Percentiles rank a stretch among this genome's conserved stretches.
Evolutionary conservation across 129 eudicot genomes (phyloP).

Genomic region (Pseudognaphalium luteoalbum): DNA sequence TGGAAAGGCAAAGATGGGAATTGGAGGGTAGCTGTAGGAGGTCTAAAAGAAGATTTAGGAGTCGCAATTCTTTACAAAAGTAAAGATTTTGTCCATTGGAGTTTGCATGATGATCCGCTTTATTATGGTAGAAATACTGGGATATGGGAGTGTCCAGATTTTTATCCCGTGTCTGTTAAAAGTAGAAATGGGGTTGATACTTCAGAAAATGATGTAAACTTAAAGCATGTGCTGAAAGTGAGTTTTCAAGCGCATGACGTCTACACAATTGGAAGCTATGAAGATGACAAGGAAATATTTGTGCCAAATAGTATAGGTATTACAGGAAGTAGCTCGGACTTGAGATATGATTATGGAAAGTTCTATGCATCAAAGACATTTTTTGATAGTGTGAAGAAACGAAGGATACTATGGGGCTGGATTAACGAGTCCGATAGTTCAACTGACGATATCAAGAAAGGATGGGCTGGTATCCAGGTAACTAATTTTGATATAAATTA

Average conservation of each 20-base stretch:
- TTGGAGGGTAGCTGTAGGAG: constrained; percentile 42
- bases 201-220: constrained; percentile 2
- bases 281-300: constrained; percentile 32
- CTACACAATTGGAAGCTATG: constrained; percentile 35
- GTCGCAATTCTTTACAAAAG: constrained; percentile 36
- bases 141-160: constrained; percentile 43
- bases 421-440: constrained; percentile 32
- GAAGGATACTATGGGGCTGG: constrained; percentile 50
- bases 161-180: constrained; percentile 36
- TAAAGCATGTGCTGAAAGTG: constrained; percentile 44
- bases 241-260: constrained; percentile 28
- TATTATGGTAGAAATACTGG: constrained; percentile 28
- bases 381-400: constrained; percentile 36
- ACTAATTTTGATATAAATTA: background rate
- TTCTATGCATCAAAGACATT: constrained; percentile 50
- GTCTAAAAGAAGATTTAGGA: constrained; percentile 22
- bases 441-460: constrained; percentile 36
- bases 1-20: constrained; percentile 40
- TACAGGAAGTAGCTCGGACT: constrained; percentile 23
- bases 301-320: constrained; percentile 34
- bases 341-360: constrained; percentile 47
- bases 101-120: constrained; percentile 32
- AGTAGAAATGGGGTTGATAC: constrained; percentile 35
- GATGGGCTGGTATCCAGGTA: constrained; percentile 57
- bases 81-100: constrained; percentile 39